phyloP scores from a whole-genome alignment of 2,329 filamentous ascomycete species.

The Scedosporium minutisporum region DNA sequence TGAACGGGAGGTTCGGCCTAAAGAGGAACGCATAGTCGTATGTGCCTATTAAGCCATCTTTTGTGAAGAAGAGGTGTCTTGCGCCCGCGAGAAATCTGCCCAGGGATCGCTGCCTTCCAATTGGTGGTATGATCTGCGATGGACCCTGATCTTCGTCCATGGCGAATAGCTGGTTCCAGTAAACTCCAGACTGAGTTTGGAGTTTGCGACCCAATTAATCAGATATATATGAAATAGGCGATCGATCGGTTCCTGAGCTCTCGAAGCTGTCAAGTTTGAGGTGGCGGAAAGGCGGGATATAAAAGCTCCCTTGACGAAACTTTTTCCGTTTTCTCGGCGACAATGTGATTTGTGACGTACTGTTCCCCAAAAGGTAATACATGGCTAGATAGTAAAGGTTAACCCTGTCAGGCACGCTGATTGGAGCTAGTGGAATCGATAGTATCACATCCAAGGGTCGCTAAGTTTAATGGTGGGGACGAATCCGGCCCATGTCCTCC shows the following conservation, averaged over 20 bases:
- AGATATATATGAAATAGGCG: too few relatives aligned
- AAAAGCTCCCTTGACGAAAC: too few relatives aligned
- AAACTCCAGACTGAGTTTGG: too few relatives aligned
- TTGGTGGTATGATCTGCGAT: constrained; percentile 35
- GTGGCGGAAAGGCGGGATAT: too few relatives aligned
- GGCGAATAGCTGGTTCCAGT: constrained; percentile 2
- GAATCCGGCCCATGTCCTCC: too few relatives aligned
- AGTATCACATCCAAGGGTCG: too few relatives aligned
- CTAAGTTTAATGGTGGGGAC: too few relatives aligned
- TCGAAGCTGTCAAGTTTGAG: too few relatives aligned
- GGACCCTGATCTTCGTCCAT: constrained; percentile 51
- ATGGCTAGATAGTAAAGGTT: neutral
- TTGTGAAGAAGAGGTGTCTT: constrained; percentile 39
- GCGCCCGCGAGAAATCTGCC: constrained; percentile 17
- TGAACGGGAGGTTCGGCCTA: constrained; percentile 71
- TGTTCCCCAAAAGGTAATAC: neutral
- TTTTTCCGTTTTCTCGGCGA: neutral
- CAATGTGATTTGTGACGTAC: neutral
- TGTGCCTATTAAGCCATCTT: constrained; percentile 66
- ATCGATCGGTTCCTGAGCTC: too few relatives aligned
- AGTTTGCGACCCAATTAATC: too few relatives aligned
- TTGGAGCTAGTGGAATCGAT: too few relatives aligned
- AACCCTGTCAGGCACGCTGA: too few relatives aligned
- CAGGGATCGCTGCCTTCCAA: constrained; percentile 18
- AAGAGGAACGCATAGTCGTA: constrained; percentile 92